Base-by-base conservation (phyloP, 139 green algal genomes). In the Volvox reticuliferus region DNA sequence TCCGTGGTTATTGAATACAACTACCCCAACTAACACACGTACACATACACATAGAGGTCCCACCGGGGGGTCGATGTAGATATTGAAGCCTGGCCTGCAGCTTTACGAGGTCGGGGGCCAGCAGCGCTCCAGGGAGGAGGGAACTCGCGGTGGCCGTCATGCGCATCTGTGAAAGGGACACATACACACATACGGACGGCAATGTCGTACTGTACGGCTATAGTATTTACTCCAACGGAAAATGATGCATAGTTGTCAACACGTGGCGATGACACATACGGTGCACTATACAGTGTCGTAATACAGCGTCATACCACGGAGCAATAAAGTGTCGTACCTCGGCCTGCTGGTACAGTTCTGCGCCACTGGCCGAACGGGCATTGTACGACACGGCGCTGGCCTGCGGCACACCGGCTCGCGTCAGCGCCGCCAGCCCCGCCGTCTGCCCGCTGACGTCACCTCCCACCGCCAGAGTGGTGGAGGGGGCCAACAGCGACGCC, bases 91-190 rank as follows among this genome's bases (percentile, higher is more conserved):
- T 26, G 55, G 69, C 87, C 83, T 90, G 90, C 63, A 93, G 83
- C 73, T 78, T 68, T 12, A 81, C 81, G 32, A 93, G 75, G 36
- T 88, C 73, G 0, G 90, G 16, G 0, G 84, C 83, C 36, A 93
- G 83, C 82, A 93, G 83, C 0, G 90, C 90, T 16, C 90, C 90
- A 18, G 90, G 90, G n/a, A 93, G 90, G 16, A 93, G 67, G 18
- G 90, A 78, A 32, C 61, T 62, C 69, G 35, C 33, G 63, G 82
- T 62, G 9, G 90, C 73, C 19, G 28, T 24, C 86, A 90, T 65
- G 55, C 86, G 86, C 2, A 83, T 68, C 84, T 89, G 84, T 20
- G 17, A 0, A 32, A 17, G 61, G 61, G 35, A 36, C 19, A 61
- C 3, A 87, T 17, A 21, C 55, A n/a, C 36, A 36, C 62, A 75